phyloP scores from a whole-genome alignment of 2,329 filamentous ascomycete species.

The Aspergillus quadricinctus region DNA sequence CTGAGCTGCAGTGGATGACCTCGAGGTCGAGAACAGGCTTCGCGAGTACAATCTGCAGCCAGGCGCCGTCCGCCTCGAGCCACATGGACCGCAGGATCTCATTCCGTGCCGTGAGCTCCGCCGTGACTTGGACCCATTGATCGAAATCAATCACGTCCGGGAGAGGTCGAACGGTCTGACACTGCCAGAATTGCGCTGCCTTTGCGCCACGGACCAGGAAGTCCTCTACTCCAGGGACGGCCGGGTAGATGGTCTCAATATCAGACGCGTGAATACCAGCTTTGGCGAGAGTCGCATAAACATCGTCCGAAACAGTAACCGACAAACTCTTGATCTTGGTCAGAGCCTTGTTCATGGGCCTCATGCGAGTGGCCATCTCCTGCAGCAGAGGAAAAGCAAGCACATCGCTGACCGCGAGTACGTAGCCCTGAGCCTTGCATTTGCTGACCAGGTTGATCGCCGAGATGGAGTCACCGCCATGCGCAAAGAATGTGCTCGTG shows the following conservation, averaged over 20 bases:
- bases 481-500: conserved; percentile 6
- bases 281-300: not conserved
- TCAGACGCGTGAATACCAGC: not conserved
- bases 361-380: conserved; percentile 2
- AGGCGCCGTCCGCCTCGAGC: not conserved
- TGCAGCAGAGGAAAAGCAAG: conserved; percentile 8
- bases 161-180: conserved; percentile 1
- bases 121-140: not conserved
- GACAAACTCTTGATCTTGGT: not conserved
- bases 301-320: not conserved
- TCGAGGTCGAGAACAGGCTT: not conserved
- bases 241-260: conserved; percentile 3
- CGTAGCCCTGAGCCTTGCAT: conserved; percentile 5
- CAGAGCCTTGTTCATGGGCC: not conserved
- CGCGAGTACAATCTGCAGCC: not conserved
- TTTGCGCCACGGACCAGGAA: conserved; percentile 2
- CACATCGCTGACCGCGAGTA: conserved; percentile 13
- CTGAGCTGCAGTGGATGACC: not conserved
- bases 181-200: conserved; percentile 7
- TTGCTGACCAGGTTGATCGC: conserved; percentile 14
- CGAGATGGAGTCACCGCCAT: conserved; percentile 17
- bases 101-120: not conserved
- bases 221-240: not conserved
- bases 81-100: conserved; percentile 2
- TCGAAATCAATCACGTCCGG: not conserved